A percentile compares a stretch with the other conserved stretches of the same genome.
phyloP scores from a whole-genome alignment of 257 asterid genomes.

The Rehmannia glutinosa region DNA sequence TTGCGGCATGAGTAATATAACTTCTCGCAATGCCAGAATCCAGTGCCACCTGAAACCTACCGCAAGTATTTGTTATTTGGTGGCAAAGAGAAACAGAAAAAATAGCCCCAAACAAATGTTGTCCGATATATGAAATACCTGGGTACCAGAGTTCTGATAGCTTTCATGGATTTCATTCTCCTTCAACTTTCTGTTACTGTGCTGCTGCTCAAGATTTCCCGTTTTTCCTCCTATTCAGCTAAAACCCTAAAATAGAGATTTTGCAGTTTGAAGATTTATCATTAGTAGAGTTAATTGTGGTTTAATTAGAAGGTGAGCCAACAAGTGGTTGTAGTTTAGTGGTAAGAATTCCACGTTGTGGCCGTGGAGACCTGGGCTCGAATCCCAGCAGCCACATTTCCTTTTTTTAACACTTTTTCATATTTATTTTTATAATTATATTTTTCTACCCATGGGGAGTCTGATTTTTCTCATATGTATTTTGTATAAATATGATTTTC shows the following conservation, averaged over 20 bases:
- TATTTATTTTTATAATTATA: neutral
- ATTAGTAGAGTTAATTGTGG: no score
- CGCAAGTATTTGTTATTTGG: neutral
- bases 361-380: conserved; percentile 99
- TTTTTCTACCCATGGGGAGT: no score
- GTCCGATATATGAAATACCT: neutral
- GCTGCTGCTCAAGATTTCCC: neutral
- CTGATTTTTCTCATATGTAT: no score
- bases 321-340: conserved; percentile 77
- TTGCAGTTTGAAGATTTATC: neutral
- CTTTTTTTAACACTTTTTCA: neutral
- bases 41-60: conserved; percentile 27
- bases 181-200: neutral
- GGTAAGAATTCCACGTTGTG: conserved; percentile 94
- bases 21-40: conserved; percentile 3
- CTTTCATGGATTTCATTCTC: conserved; percentile 12
- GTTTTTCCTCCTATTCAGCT: neutral
- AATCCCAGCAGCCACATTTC: conserved; percentile 92
- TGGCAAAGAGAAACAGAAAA: neutral
- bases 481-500: no score
- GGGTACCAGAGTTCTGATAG: neutral
- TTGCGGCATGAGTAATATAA: neutral
- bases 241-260: conserved; percentile 15
- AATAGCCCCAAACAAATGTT: neutral
- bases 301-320: no score